Conservation (phyloP, 371 early-diverging fungal species). For the Mortierella sp. region DNA sequence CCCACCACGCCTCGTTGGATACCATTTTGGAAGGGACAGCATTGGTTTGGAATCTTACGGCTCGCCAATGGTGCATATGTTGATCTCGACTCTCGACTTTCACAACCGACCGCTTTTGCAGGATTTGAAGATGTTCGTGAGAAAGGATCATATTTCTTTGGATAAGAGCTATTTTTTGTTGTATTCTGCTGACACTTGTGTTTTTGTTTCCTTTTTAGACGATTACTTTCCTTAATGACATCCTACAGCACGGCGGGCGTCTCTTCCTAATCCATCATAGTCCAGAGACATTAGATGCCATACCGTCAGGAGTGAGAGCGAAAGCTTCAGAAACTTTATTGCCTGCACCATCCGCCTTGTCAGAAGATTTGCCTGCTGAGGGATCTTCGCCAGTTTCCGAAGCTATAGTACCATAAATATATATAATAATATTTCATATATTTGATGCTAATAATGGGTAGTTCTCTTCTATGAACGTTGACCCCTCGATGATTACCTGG, state of each 20-base stretch:
- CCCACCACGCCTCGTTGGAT: constrained; percentile 47
- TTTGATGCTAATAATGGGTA: too few relatives aligned
- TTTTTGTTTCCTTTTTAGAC: constrained; percentile 9
- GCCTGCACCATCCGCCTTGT: too few relatives aligned
- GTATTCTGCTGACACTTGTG: not conserved
- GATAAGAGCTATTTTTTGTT: not conserved
- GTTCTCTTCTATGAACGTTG: too few relatives aligned
- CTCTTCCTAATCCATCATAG: constrained; percentile 40
- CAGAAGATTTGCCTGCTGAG: too few relatives aligned
- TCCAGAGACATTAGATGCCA: too few relatives aligned
- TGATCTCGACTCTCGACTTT: constrained; percentile 46
- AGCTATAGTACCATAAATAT: too few relatives aligned
- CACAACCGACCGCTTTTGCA: constrained; percentile 32
- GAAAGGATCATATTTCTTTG: too few relatives aligned
- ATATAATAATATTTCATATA: too few relatives aligned
- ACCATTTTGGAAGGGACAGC: constrained; percentile 54
- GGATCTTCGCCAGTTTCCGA: too few relatives aligned
- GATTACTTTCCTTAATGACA: constrained; percentile 15
- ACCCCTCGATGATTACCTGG: too few relatives aligned
- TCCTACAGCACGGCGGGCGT: constrained; percentile 34
- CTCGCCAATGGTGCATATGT: constrained; percentile 44
- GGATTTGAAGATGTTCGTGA: constrained; percentile 48
- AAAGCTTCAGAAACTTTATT: too few relatives aligned
- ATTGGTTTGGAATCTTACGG: constrained; percentile 53
- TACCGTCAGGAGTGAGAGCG: too few relatives aligned